A percentile compares a stretch with the other conserved stretches of the same genome.
These are phyloP conservation scores for Candida lessepsii DNA, from an alignment of 805 yeast species.

Conservation along the genomic window DNA sequence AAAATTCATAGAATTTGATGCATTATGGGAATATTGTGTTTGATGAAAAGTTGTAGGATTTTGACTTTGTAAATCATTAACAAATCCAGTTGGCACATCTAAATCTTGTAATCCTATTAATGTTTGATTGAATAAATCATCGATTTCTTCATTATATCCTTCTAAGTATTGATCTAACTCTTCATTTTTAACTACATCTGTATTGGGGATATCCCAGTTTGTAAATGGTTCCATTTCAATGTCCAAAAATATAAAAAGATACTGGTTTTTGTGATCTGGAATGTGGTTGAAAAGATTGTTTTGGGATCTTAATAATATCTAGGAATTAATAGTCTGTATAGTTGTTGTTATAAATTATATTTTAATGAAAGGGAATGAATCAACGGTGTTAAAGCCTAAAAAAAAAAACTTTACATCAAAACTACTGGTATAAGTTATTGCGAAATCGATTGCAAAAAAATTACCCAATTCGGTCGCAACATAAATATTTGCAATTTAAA, in stretches of 20 bases:
- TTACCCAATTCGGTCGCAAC: constrained; percentile 6
- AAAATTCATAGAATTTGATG: constrained; percentile 15
- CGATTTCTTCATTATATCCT: constrained; percentile 50
- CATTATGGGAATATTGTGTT: constrained; percentile 6
- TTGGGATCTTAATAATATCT: not conserved
- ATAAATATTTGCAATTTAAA: constrained; percentile 9
- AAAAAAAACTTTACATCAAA: constrained; percentile 4
- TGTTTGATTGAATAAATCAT: constrained; percentile 56
- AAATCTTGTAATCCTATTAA: constrained; percentile 57
- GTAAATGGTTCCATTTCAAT: constrained; percentile 22
- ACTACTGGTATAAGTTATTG: constrained; percentile 3
- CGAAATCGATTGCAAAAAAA: constrained; percentile 7
- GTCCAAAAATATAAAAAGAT: not conserved
- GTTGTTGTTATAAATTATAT: no score
- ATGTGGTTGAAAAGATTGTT: no score
- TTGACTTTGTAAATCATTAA: constrained; percentile 18
- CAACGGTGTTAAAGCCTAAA: not conserved
- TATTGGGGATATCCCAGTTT: constrained; percentile 31
- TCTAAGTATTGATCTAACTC: constrained; percentile 48
- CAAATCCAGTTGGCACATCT: constrained; percentile 55
- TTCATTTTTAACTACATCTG: constrained; percentile 52
- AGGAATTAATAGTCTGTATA: no score
- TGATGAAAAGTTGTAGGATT: constrained; percentile 3
- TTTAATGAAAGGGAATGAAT: not conserved
- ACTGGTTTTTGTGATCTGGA: not conserved